Base-by-base conservation (phyloP, 805 yeast species). In the Metschnikowia kofuensis region DNA sequence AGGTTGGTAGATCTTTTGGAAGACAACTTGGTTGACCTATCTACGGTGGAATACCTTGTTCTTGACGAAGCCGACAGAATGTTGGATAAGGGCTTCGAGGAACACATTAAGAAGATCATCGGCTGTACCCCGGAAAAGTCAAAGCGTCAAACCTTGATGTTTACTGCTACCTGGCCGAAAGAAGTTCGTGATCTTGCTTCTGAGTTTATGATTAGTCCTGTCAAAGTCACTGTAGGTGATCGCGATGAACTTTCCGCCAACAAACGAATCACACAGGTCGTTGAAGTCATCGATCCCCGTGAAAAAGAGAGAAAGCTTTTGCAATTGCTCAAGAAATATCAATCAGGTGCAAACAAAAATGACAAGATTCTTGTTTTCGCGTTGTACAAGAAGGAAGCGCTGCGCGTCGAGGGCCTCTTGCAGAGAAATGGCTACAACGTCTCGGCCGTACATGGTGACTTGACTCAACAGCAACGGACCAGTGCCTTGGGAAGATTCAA, bases 151-250 rank as follows among this genome's bases (percentile, higher is more conserved):
- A 94, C 99, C 0, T 77, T 94, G 55, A 94, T 94, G 98, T 94
- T 94, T 71, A 92, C 99, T 9, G 99, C 99, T n/a, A 94, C 99
- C 1, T 94, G 99, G 99, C 99, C 99, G n/a, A 88, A 87, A 60
- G 96, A 92, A 71, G 98, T 94, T 34, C 84, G 98, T 64, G 95
- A 89, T 55, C 77, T 94, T 54, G 99, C 99, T 8, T 64, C 83
- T 15, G 79, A 86, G 7, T 94, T 86, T 69, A 87, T 94, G 96
- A 80, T 78, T 21, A 56, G 67, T 29, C 96, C 97, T n/a, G 89
- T 89, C 42, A 90, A 88, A 68, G 87, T 94, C 38, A 84, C 94
- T 38, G 87, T 94, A 63, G 99, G 99, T 61, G 87, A 94, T 67
- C 82, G 95, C 56, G 97, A 92, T 64, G 98, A 92, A 70, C 79